phyloP scores from a whole-genome alignment of 352 stramenopile species.

The Globisporangium heterothallicum region DNA sequence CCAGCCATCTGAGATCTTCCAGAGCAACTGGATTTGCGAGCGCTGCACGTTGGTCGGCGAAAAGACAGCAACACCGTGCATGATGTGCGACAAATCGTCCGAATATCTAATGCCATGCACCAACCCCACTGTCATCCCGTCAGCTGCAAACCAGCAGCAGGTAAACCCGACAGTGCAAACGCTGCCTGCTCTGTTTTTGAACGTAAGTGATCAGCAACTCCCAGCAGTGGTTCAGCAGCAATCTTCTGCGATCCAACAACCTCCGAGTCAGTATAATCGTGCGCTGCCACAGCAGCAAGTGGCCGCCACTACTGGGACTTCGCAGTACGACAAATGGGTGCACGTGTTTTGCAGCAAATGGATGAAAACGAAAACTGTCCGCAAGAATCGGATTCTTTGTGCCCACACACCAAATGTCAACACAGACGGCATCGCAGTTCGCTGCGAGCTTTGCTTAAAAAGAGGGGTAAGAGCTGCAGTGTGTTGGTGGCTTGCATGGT shows the following conservation, averaged over 20 bases:
- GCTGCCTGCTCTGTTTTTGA: conserved; percentile 1
- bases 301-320: not conserved
- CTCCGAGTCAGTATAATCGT: not conserved
- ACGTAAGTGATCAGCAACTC: not conserved
- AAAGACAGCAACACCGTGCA: conserved; percentile 33
- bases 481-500: not conserved
- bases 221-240: not conserved
- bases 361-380: conserved; percentile 63
- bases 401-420: conserved; percentile 26
- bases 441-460: conserved; percentile 58
- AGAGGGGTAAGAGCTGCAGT: conserved; percentile 26
- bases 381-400: conserved; percentile 58
- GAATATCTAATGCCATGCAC: conserved; percentile 83
- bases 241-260: not conserved
- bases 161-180: not conserved
- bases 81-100: conserved; percentile 56
- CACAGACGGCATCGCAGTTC: conserved; percentile 16
- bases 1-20: conserved; percentile 44
- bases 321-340: conserved; percentile 49
- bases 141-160: conserved; percentile 6
- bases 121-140: conserved; percentile 6
- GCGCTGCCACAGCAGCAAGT: conserved; percentile 1
- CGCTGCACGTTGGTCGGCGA: conserved; percentile 51
- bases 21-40: conserved; percentile 86
- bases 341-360: conserved; percentile 78